Evolutionary conservation across 2,329 filamentous ascomycete species (phyloP).

Genomic region (Cadophora gregata): DNA sequence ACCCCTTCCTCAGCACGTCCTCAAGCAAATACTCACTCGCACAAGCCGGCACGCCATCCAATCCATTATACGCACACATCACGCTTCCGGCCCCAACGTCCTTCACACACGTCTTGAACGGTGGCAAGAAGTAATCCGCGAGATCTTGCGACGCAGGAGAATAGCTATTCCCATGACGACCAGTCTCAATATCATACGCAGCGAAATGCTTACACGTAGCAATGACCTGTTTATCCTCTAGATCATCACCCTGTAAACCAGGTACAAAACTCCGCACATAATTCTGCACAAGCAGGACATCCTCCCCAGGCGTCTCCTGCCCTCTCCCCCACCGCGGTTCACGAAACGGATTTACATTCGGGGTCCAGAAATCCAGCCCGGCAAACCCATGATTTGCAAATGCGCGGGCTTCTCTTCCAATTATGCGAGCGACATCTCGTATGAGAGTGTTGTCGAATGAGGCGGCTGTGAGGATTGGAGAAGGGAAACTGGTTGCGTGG

Average conservation of each 20-base stretch:
- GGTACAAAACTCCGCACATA: slow-evolving; percentile 60
- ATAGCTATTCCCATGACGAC: slow-evolving; percentile 61
- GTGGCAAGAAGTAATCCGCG: slow-evolving; percentile 70
- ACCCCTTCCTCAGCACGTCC: slow-evolving; percentile 67
- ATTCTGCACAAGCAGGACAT: slow-evolving; percentile 54
- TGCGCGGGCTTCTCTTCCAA: slow-evolving; percentile 66
- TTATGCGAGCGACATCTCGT: slow-evolving; percentile 58
- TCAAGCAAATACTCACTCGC: slow-evolving; percentile 67
- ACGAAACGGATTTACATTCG: slow-evolving; percentile 70
- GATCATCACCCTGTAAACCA: slow-evolving; percentile 57
- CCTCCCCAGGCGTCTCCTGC: slow-evolving; percentile 65
- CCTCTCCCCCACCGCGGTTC: slow-evolving; percentile 69
- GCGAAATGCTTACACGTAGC: slow-evolving; percentile 66
- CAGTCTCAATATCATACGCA: slow-evolving; percentile 57
- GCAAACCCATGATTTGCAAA: slow-evolving; percentile 65
- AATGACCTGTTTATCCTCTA: slow-evolving; percentile 52
- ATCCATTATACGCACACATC: slow-evolving; percentile 68
- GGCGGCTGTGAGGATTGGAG: slow-evolving; percentile 66
- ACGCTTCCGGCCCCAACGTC: slow-evolving; percentile 61
- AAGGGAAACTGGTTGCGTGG: slow-evolving; percentile 69
- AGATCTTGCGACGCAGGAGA: slow-evolving; percentile 65
- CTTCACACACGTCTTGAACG: slow-evolving; percentile 67
- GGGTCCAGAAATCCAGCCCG: slow-evolving; percentile 67
- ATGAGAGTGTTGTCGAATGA: slow-evolving; percentile 70
- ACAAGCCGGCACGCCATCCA: slow-evolving; percentile 71